Evolutionary conservation across 306 rosid genomes (phyloP).

Genomic region (Pyrus betulifolia): DNA sequence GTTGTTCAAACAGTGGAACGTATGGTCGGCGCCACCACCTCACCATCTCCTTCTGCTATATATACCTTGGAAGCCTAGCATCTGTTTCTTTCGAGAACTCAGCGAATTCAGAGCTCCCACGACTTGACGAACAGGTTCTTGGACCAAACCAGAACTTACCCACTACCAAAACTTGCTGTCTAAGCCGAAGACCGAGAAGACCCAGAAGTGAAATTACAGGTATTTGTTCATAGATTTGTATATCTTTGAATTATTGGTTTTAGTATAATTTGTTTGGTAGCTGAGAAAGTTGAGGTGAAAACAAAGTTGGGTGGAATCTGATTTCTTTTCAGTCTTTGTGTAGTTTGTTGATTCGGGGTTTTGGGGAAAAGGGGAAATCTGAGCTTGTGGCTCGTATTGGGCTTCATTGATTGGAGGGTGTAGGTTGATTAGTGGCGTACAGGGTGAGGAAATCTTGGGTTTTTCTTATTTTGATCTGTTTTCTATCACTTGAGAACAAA

Average conservation of each 20-base stretch:
- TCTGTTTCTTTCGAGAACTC: background rate
- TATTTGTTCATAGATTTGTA: background rate
- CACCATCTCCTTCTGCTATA: constrained; percentile 8
- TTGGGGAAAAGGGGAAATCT: background rate
- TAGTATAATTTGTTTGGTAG: background rate
- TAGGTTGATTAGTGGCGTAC: background rate
- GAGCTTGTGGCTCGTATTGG: background rate
- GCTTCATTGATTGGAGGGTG: background rate
- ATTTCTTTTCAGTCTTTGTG: background rate
- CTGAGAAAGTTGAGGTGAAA: background rate
- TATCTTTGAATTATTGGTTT: background rate
- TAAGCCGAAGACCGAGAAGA: background rate
- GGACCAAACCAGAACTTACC: background rate
- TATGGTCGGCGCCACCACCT: constrained; percentile 30
- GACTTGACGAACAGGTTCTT: background rate
- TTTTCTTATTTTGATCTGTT: background rate
- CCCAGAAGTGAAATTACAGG: constrained; percentile 1
- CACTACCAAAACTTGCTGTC: background rate
- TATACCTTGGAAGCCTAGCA: background rate
- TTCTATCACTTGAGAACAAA: background rate
- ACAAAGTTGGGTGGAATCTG: background rate
- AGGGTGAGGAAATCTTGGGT: background rate
- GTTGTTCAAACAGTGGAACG: background rate
- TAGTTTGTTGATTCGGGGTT: constrained; percentile 1
- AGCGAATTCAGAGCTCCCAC: background rate